Evolutionary conservation across 2,329 filamentous ascomycete genomes (phyloP), one percentile per base, ranked within the genome.

Genomic region (Mycosphaerelloides madeirae): DNA sequence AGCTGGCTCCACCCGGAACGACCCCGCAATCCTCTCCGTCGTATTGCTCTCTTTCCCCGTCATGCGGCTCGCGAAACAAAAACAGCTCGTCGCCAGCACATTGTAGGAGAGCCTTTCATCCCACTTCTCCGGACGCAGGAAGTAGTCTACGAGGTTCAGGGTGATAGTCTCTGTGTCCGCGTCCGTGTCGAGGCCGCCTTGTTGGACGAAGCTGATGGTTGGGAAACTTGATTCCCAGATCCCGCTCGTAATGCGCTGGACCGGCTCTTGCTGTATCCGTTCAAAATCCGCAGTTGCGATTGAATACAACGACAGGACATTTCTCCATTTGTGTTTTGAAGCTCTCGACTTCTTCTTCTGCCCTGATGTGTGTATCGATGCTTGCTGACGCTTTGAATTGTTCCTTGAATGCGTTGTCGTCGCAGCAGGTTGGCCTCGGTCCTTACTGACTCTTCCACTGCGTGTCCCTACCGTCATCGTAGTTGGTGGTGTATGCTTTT

Each of bases 81-180:
- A 53, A 32, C 52, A 53, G 4, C 44, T 41, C 12, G 52, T 45
- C 13, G 37, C 41, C 2, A 55, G 43, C 19, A 49, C 45, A 25
- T 53, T 55, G 12, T 42, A 32, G 9, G 43, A 49, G 11, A 55
- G 19, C 1, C 28, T 32, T 15, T 44, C 40, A 7, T 53, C 48
- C 52, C 52, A 55, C 11, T 53, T 47, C 13, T 46, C 41, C 2
- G 52, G 50, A 12, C 36, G 29, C 11, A 55, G 43, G 28, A 50
- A 41, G 31, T 53, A 44, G 31, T 55, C 52, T 15, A 55, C 46
- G 12, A 55, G 29, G 29, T 55, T 55, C 25, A 53, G 25, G 4
- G 52, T 31, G 12, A 55, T 41, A 13, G 42, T 51, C 6, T 47
- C 44, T 11, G 48, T 50, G n/a, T 49, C 38, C 1, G 35, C 35